Percentiles rank a stretch among this genome's conserved stretches.
Conservation (phyloP, 148 eudicot species). For the Gaultheria prostrata region DNA sequence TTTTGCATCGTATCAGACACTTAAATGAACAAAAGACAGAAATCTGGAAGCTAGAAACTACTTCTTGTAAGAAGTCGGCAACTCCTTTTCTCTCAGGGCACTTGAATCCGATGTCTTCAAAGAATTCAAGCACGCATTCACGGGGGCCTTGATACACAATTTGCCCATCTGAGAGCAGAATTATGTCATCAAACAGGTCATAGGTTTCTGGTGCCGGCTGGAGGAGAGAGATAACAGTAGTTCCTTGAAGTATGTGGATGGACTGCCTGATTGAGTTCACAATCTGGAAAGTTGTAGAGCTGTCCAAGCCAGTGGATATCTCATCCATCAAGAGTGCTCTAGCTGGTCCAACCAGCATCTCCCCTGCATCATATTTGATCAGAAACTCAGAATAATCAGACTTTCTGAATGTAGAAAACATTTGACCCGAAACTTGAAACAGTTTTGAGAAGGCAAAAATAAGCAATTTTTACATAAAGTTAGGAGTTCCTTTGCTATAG, state of each 20-base stretch:
- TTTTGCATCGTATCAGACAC: background rate
- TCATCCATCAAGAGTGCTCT: conserved; percentile 90
- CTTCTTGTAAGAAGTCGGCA: conserved; percentile 93
- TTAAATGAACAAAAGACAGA: background rate
- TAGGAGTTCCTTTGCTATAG: background rate
- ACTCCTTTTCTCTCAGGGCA: conserved; percentile 91
- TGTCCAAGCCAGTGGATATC: conserved; percentile 89
- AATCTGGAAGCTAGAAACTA: conserved; percentile 15
- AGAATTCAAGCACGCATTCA: conserved; percentile 76
- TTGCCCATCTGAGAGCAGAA: conserved; percentile 80
- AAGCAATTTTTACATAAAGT: background rate
- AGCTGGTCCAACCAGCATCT: conserved; percentile 92
- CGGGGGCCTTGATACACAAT: conserved; percentile 88
- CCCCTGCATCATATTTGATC: conserved; percentile 47
- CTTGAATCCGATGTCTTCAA: conserved; percentile 77
- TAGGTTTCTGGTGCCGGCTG: conserved; percentile 94
- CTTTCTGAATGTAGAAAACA: background rate
- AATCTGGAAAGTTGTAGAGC: conserved; percentile 87
- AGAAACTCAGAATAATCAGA: background rate
- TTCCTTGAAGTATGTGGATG: conserved; percentile 78
- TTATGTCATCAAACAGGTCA: conserved; percentile 77
- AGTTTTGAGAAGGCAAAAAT: no score
- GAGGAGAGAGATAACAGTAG: conserved; percentile 73
- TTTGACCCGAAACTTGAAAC: background rate
- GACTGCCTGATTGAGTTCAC: conserved; percentile 77